phyloP scores from a whole-genome alignment of 768 basidiomycete species.

The Boletus pseudopeckii region DNA sequence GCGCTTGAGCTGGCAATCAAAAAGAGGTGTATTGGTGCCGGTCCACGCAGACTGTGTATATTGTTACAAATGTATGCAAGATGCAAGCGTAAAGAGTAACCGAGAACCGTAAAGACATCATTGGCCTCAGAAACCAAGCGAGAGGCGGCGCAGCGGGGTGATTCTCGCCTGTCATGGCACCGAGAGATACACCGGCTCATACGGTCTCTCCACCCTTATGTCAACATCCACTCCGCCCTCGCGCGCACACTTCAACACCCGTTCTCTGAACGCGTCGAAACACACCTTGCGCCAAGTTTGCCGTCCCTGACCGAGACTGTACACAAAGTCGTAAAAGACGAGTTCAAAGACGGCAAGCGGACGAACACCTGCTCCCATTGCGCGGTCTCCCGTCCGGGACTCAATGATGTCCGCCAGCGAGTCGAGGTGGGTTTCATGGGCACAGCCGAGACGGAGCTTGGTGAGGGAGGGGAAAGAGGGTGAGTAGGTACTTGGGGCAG shows the following conservation, averaged over 20 bases:
- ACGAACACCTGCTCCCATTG: constrained; percentile 4
- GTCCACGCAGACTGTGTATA: neutral
- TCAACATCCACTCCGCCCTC: constrained; percentile 23
- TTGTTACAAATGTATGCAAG: neutral
- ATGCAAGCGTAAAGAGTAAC: neutral
- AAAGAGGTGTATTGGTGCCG: neutral
- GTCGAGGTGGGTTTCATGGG: constrained; percentile 18
- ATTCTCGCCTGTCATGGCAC: constrained; percentile 5
- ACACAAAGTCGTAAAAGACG: constrained; percentile 25
- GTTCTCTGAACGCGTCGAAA: constrained; percentile 21
- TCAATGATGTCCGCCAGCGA: constrained; percentile 17
- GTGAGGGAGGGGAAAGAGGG: constrained; percentile 15
- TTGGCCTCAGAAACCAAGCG: neutral
- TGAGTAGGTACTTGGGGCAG: neutral
- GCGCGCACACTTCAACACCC: constrained; percentile 21
- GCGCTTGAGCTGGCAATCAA: no score
- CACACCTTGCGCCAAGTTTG: constrained; percentile 12
- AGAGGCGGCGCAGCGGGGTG: no score
- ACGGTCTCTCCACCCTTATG: constrained; percentile 25
- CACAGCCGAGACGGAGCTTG: constrained; percentile 21
- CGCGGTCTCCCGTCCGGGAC: constrained; percentile 14
- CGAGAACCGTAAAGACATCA: neutral
- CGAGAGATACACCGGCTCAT: constrained; percentile 23
- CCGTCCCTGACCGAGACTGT: constrained; percentile 3
- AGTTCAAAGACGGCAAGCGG: constrained; percentile 19